These are phyloP conservation scores for Penicillium corylophilum DNA, from an alignment of 2,329 filamentous ascomycete species.

Conservation along the genomic window DNA sequence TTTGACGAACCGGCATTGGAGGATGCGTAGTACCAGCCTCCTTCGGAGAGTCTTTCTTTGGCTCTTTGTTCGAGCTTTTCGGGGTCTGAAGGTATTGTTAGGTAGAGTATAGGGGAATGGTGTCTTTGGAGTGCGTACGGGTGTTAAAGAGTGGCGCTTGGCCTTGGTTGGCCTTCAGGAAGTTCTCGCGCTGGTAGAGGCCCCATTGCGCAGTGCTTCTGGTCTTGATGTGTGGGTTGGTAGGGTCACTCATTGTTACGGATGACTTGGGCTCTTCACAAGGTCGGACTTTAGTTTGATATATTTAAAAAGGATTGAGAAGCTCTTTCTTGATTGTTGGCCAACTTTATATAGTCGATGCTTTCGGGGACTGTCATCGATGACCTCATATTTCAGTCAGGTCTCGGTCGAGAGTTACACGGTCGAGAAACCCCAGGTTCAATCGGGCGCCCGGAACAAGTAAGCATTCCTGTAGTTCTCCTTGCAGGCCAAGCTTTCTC, in stretches of 20 bases:
- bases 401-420: conserved; percentile 1
- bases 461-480: background rate
- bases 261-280: background rate
- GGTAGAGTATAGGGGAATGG: background rate
- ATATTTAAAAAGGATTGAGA: background rate
- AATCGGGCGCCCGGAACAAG: background rate
- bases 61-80: conserved; percentile 60
- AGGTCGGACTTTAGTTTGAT: background rate
- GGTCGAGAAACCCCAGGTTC: background rate
- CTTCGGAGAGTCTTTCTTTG: conserved; percentile 55
- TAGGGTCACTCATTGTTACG: conserved; percentile 41
- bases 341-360: conserved; percentile 3
- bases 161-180: conserved; percentile 55
- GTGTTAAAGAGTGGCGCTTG: conserved; percentile 54
- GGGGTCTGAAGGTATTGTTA: conserved; percentile 42
- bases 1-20: conserved; percentile 48
- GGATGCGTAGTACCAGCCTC: conserved; percentile 49
- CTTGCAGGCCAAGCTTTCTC: background rate
- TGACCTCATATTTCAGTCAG: conserved; percentile 34
- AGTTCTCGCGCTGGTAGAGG: conserved; percentile 56
- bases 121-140: conserved; percentile 26
- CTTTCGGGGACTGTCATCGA: conserved; percentile 6
- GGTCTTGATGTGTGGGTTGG: conserved; percentile 52
- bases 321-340: background rate
- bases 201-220: conserved; percentile 55